Conservation (phyloP, 441 rosid genomes). For the Corymbia calophylla region DNA sequence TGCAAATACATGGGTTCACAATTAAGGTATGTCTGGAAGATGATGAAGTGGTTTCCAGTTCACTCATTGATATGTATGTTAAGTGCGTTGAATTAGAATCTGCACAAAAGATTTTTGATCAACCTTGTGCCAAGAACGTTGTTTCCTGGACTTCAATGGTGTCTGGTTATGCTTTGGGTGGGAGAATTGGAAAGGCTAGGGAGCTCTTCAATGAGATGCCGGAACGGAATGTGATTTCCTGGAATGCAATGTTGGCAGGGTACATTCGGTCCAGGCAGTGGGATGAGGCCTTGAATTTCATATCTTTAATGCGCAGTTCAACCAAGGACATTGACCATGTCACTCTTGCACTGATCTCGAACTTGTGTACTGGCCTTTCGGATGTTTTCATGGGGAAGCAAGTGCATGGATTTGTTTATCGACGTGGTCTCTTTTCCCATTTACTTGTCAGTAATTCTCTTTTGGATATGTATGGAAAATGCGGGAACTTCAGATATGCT, state of each 20-base stretch:
- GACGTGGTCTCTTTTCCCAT: slow-evolving; percentile 38
- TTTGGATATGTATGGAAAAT: slow-evolving; percentile 77
- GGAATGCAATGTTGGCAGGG: slow-evolving; percentile 82
- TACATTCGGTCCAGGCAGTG: slow-evolving; percentile 44
- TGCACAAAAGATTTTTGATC: slow-evolving; percentile 61
- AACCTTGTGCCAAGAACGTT: slow-evolving; percentile 39
- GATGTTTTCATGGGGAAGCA: slow-evolving; percentile 69
- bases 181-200: slow-evolving; percentile 55
- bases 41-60: slow-evolving; percentile 49
- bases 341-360: slow-evolving; percentile 51
- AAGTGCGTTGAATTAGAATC: slow-evolving; percentile 51
- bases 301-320: slow-evolving; percentile 36
- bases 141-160: slow-evolving; percentile 67
- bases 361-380: slow-evolving; percentile 53
- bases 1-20: slow-evolving; percentile 59
- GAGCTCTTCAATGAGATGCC: slow-evolving; percentile 77
- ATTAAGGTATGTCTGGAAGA: slow-evolving; percentile 32
- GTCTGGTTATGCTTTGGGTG: slow-evolving; percentile 61
- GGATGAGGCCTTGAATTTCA: slow-evolving; percentile 60
- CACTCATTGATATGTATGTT: slow-evolving; percentile 63
- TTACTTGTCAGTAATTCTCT: slow-evolving; percentile 55
- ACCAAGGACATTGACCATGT: slow-evolving; percentile 45
- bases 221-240: slow-evolving; percentile 57
- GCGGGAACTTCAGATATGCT: slow-evolving; percentile 51
- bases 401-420: slow-evolving; percentile 64